Conservation (phyloP, 2,329 filamentous ascomycete species). For the Colletotrichum sansevieriae region DNA sequence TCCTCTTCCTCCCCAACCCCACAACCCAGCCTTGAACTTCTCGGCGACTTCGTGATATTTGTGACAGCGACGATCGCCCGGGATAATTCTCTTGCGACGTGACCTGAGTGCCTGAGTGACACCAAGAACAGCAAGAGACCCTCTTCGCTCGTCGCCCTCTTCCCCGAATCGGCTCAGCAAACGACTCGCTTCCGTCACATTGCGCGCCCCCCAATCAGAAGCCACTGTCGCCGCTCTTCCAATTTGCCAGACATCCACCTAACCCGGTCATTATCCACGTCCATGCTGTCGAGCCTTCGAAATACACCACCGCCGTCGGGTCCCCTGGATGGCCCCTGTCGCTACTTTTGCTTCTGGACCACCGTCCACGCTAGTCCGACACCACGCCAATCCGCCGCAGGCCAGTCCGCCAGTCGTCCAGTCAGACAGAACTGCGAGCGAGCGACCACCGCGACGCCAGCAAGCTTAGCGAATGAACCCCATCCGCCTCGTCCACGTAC, state of each 20-base stretch:
- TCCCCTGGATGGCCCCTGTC: constrained; percentile 10
- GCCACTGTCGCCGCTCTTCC: constrained; percentile 24
- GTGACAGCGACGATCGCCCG: constrained; percentile 27
- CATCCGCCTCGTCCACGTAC: constrained; percentile 1
- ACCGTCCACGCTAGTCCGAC: constrained; percentile 11
- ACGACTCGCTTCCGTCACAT: constrained; percentile 34
- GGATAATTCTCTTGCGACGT: constrained; percentile 21
- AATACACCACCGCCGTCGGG: constrained; percentile 13
- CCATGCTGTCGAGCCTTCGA: constrained; percentile 9
- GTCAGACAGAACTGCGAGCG: neutral
- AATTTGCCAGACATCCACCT: constrained; percentile 40
- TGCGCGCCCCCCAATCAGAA: constrained; percentile 36
- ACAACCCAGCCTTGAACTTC: neutral
- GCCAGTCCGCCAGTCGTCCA: neutral
- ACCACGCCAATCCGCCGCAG: constrained; percentile 24
- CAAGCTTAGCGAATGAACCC: constrained; percentile 12
- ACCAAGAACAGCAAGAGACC: constrained; percentile 26
- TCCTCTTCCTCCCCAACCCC: neutral
- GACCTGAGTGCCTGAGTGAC: constrained; percentile 24
- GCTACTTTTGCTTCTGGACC: constrained; percentile 2
- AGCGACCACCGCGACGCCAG: neutral
- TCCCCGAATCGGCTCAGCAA: constrained; percentile 31
- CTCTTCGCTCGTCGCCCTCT: constrained; percentile 6
- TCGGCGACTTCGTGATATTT: constrained; percentile 8
- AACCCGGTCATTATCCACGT: neutral